Base-by-base conservation (phyloP, 352 stramenopile genomes). In the Pythium dissotocum region DNA sequence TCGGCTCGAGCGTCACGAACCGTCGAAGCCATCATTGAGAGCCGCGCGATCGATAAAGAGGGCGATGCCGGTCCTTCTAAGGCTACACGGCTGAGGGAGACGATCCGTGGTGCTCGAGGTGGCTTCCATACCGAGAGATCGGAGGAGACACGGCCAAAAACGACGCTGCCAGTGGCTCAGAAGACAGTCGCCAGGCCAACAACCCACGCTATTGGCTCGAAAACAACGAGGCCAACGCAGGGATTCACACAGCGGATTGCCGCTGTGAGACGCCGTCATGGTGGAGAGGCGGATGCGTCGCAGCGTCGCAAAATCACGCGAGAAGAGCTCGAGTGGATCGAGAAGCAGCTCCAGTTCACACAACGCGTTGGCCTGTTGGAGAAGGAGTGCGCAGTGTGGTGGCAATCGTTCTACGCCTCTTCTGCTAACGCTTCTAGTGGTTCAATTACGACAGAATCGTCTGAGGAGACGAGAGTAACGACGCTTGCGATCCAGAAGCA, bases 301-400 rank as follows among this genome's bases (percentile, higher is more conserved):
- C 18, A 13, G 40, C 5, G 62, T 61, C 70, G 70, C 2, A 66
- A 76, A 10, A 68, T 83, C 57, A 72, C 70, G 1, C 83, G 76
- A 16, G 48, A 72, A 1, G 81, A 89, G 28, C 58, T 76, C 2
- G 79, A 87, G 64, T 90, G 83, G 82, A 57, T 86, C 21, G 83
- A 92, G 62, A 92, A 87, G 63, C 80, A 90, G 58, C 46, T 78
- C 4, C 80, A 84, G 69, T 87, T 87, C 40, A 72, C 51, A 0
- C 64, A 77, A 38, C 75, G 84, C 0, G 64, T 69, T 8, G 55
- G 58, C 1, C 59, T 77, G 24, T 30, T 92, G 18, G 84, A 92
- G 63, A 89, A 82, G 36, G 82, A 92, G 33, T 83, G 73, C n/a
- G 32, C 35, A 16, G 56, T 57, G 26, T 84, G 76, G 61, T 91